Evolutionary conservation across 306 rosid genomes (phyloP), one percentile per base, ranked within the genome.

Genomic region (Abrus precatorius): DNA sequence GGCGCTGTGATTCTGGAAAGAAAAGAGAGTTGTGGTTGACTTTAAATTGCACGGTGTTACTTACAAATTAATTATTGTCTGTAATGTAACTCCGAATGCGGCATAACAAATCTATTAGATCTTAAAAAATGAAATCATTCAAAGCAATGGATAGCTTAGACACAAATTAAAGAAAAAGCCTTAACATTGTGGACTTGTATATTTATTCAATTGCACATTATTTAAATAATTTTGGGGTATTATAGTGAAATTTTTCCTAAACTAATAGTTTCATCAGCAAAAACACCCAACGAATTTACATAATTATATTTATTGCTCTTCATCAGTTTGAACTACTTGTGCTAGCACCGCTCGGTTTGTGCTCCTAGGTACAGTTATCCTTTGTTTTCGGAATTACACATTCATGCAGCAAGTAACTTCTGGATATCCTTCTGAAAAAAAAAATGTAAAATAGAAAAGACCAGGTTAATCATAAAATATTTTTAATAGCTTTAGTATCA

Each of bases 341-440:
- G 14, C 6, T 14, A 14, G 62, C 45, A 48, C 47, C 12, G 14
- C 63, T 70, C 55, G 1, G 44, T 30, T 65, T 27, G 49, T 44
- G 61, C 72, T 59, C 78, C 54, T 13, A 29, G 3, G 44, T 65
- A 65, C 68, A 10, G 84, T 34, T 64, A 49, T 82, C 60, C 11
- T 43, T 48, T 48, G 67, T 36, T 60, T 73, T 69, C 74, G 10
- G 47, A 8, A 12, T 64, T 66, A 82, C 65, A 43, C 63, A 48
- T 65, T 91, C 89, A 93, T 0, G 94, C 96, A 12, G 96, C 94
- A 36, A 93, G 87, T 69, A 96, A 90, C 86, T 85, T 88, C 84
- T 96, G 96, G 71, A 96, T 89, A 83, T 93, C 99, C 91, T 88
- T 96, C 98, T 93, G 93, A 69, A 85, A 84, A 20, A 20, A 20